Evolutionary conservation across 2,329 filamentous ascomycete genomes (phyloP).

Genomic region (Botrytis elliptica): DNA sequence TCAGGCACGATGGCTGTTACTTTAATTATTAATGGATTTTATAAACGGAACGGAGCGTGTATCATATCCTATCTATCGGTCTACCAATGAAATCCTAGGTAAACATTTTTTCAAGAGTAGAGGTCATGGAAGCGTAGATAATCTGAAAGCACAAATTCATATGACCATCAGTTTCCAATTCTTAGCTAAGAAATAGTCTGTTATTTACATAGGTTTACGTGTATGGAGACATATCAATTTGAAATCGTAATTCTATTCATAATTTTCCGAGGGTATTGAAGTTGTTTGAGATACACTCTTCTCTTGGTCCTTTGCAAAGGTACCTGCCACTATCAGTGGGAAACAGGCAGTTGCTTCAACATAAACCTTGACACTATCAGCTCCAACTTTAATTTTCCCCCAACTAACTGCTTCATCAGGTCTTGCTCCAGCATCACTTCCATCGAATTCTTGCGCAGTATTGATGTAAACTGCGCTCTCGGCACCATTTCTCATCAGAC

Average conservation of each 20-base stretch:
- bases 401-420: conserved; percentile 97
- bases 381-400: conserved; percentile 94
- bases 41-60: not conserved
- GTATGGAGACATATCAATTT: not conserved
- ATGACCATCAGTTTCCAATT: not conserved
- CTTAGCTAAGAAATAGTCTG: not conserved
- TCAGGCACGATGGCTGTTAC: not conserved
- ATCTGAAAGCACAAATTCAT: not conserved
- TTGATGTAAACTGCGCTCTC: conserved; percentile 98
- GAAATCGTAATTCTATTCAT: not conserved
- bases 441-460: conserved; percentile 95
- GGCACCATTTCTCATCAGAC: conserved; percentile 94
- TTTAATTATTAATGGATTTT: not conserved
- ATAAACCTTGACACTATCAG: conserved; percentile 85
- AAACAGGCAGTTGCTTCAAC: conserved; percentile 64
- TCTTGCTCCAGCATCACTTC: conserved; percentile 89
- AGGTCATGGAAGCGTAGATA: not conserved
- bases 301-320: conserved; percentile 53
- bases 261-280: not conserved
- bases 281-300: not conserved
- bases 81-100: not conserved
- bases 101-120: not conserved
- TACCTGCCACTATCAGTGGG: conserved; percentile 65
- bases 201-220: not conserved
- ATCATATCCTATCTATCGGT: fast-evolving